Percentiles rank a stretch among this genome's conserved stretches.
Conservation (phyloP, 345 rosid species). For the Physaria fendleri region DNA sequence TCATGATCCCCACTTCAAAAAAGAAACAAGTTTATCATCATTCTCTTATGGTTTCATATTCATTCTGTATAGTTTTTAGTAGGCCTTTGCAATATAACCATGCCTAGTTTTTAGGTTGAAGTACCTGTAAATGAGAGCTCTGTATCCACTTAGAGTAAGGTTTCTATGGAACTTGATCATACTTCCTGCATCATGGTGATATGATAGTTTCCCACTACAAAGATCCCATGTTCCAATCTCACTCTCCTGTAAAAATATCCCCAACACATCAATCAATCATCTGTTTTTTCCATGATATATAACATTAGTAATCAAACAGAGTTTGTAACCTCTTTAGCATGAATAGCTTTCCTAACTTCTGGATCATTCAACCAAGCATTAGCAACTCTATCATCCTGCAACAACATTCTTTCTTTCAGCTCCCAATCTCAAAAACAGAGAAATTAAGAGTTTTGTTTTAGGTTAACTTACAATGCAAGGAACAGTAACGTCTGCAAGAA, state of each 20-base stretch:
- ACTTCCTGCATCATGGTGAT: slow-evolving; percentile 64
- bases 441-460: not conserved
- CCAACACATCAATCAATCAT: not conserved
- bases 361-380: slow-evolving; percentile 68
- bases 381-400: slow-evolving; percentile 78
- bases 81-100: no score
- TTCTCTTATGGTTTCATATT: not conserved
- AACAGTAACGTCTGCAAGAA: slow-evolving; percentile 40
- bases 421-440: not conserved
- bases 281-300: not conserved
- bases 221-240: slow-evolving; percentile 51
- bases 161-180: slow-evolving; percentile 80
- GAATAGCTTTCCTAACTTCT: slow-evolving; percentile 57
- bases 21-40: not conserved
- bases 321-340: slow-evolving; percentile 52
- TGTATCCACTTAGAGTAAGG: slow-evolving; percentile 62
- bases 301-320: not conserved
- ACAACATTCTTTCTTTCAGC: not conserved
- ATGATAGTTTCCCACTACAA: slow-evolving; percentile 44
- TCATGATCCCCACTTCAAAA: slow-evolving; percentile 78
- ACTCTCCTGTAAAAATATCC: slow-evolving; percentile 32
- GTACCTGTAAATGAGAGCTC: slow-evolving; percentile 83
- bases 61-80: not conserved
- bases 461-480: slow-evolving; percentile 71
- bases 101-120: no score